phyloP scores from a whole-genome alignment of 192 early-diverging fungal genomes.

The Chytriomyces sp. region DNA sequence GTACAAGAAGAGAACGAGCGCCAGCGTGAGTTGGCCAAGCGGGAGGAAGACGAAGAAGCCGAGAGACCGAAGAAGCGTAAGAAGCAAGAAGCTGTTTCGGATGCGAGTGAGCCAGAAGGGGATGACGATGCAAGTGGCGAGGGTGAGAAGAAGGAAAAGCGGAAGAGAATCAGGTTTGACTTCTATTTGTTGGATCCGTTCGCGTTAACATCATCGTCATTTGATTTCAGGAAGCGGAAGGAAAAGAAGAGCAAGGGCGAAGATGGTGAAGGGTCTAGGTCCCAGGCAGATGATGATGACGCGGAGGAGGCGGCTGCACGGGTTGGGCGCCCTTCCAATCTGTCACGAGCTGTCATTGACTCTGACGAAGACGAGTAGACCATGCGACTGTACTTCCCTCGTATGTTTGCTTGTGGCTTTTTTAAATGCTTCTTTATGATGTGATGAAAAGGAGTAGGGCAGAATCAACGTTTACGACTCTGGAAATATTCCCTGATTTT shows the following conservation, averaged over 20 bases:
- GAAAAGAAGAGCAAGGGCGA: constrained; percentile 18
- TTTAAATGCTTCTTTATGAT: no score
- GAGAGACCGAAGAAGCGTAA: constrained; percentile 30
- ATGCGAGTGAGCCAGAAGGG: constrained; percentile 2
- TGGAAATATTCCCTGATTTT: constrained; percentile 51
- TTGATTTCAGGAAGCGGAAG: constrained; percentile 8
- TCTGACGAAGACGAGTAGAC: constrained; percentile 32
- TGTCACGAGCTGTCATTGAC: constrained; percentile 23
- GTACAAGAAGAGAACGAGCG: constrained; percentile 30
- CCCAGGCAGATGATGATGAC: not conserved
- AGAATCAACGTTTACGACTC: constrained; percentile 10
- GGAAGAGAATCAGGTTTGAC: constrained; percentile 7
- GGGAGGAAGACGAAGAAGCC: constrained; percentile 30
- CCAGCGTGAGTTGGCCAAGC: constrained; percentile 5
- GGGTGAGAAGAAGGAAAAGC: constrained; percentile 9
- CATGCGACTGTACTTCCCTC: no score
- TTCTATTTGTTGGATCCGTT: not conserved
- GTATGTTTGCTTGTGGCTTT: no score
- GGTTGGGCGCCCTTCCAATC: constrained; percentile 9
- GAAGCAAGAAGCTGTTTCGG: constrained; percentile 14
- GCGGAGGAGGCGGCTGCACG: not conserved
- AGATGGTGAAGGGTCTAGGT: not conserved
- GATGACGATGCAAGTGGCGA: constrained; percentile 4
- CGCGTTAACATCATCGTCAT: no score
- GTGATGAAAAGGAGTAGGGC: no score